A percentile compares a stretch with the other conserved stretches of the same genome.
phyloP scores from a whole-genome alignment of 2,329 filamentous ascomycete species.

The Sphaerulina vaccinii region DNA sequence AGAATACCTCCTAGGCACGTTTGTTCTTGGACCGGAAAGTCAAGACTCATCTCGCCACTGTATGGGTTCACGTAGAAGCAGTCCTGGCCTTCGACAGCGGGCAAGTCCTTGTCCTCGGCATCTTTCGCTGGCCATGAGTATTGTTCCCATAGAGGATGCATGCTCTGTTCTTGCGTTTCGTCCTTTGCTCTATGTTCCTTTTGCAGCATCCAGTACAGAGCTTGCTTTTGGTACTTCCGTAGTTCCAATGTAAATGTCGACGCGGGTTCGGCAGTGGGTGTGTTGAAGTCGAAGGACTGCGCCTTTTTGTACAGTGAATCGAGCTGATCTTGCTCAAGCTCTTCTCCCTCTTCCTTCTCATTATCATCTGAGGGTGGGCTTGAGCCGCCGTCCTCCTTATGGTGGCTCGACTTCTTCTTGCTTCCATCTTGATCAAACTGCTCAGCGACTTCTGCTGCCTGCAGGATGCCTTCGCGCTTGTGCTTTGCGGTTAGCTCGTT shows the following conservation, averaged over 20 bases:
- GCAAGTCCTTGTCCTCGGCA: constrained; percentile 75
- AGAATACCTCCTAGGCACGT: constrained; percentile 90
- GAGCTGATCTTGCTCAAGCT: constrained; percentile 92
- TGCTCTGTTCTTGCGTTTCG: constrained; percentile 68
- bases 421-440: constrained; percentile 62
- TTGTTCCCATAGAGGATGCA: constrained; percentile 98
- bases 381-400: constrained; percentile 45
- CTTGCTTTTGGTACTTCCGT: constrained; percentile 92
- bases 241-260: constrained; percentile 78
- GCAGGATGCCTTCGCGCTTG: constrained; percentile 77
- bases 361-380: constrained; percentile 61
- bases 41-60: constrained; percentile 85
- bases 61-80: constrained; percentile 97
- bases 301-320: constrained; percentile 93
- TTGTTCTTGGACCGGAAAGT: constrained; percentile 91
- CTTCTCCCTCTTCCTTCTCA: constrained; percentile 71
- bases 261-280: constrained; percentile 80
- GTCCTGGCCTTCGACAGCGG: constrained; percentile 61
- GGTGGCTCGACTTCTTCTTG: constrained; percentile 41
- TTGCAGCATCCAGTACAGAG: constrained; percentile 90
- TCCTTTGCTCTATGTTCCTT: constrained; percentile 82
- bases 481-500: constrained; percentile 74
- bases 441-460: constrained; percentile 85
- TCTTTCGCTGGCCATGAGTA: constrained; percentile 88
- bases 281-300: constrained; percentile 93